Evolutionary conservation across 371 early-diverging fungal genomes (phyloP), one percentile per base, ranked within the genome.

Genomic region (Mortierella sp.): DNA sequence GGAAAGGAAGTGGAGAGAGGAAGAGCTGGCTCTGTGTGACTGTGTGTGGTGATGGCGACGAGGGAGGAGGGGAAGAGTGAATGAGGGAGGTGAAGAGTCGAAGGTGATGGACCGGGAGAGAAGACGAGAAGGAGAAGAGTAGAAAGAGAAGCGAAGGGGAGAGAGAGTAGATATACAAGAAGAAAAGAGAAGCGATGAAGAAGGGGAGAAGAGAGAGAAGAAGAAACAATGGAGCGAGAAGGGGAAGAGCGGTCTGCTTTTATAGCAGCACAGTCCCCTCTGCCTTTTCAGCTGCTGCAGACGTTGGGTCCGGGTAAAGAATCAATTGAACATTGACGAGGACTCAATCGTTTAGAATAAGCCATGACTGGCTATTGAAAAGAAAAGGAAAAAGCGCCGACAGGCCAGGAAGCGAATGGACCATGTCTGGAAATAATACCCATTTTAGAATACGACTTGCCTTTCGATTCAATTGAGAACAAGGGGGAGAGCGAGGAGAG

Each of bases 271-370:
- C n/a, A n/a, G n/a, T n/a, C n/a, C n/a, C n/a, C n/a, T n/a, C n/a
- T n/a, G n/a, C n/a, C n/a, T n/a, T n/a, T n/a, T n/a, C n/a, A 40
- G 16, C 19, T 28, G 28, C 67, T 37, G 67, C 67, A 67, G 40
- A 67, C 67, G 67, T 67, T 67, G 67, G 43, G n/a, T n/a, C n/a
- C n/a, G n/a, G n/a, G 67, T 28, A 64, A n/a, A 72, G 78, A 73
- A 44, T 67, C 37, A 37, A 67, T 67, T 67, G 67, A 67, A 67
- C 8, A 54, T 6, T 0, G 19, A 31, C 6, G 37, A 19, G 5
- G 34, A 67, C 21, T 37, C 43, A 67, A 67, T 67, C 24, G 24
- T 3, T 19, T 67, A 40, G 67, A 34, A 21, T 34, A 64, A 21
- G 31, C 14, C 16, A 40, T 37, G 37, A 40, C 67, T 37, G 24